Evolutionary conservation across 129 eudicot genomes (phyloP), one percentile per base, ranked within the genome.

Genomic region (Artemisia tridentata): DNA sequence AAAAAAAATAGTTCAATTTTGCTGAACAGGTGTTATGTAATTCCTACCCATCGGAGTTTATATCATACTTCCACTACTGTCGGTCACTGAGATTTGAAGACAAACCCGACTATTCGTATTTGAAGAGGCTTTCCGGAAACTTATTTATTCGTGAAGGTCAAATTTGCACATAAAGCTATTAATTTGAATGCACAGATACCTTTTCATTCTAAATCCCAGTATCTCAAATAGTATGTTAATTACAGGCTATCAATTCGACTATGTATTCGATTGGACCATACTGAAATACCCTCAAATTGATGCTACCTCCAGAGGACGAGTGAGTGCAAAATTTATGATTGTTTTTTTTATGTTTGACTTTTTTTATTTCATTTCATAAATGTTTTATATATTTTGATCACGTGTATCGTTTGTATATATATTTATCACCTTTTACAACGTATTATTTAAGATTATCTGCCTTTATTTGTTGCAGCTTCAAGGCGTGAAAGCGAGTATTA

Each of bases 271-370:
- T 82, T 92, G 98, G 98, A 92, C 98, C 9, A 92, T 92, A 47
- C 75, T 89, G 83, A 93, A 93, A 86, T 93, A 93, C 80, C 99
- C 99, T 65, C 99, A 93, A 79, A 86, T 85, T 68, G 93, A 96
- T 52, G 79, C 96, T 67, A 82, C 81, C 78, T 93, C 99, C 49
- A 84, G 91, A 84, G 79, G 82, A 76, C 84, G 91, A 79, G 99
- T 90, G 15, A 78, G 88, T 89, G 69, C 69, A 65, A 41, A 64
- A 7, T 6, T 14, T 19, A 27, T 67, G 12, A 38, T 23, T 51
- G 58, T 11, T 11, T 9, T 38, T 29, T 72, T 29, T 20, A 34
- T 65, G 5, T 19, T 8, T 59, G 56, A 43, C 10, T 27, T 23
- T 27, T 5, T 9, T 9, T 41, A 11, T 12, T 29, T 3, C 38